Base-by-base conservation (phyloP, 306 rosid genomes). In the Begonia masoniana region DNA sequence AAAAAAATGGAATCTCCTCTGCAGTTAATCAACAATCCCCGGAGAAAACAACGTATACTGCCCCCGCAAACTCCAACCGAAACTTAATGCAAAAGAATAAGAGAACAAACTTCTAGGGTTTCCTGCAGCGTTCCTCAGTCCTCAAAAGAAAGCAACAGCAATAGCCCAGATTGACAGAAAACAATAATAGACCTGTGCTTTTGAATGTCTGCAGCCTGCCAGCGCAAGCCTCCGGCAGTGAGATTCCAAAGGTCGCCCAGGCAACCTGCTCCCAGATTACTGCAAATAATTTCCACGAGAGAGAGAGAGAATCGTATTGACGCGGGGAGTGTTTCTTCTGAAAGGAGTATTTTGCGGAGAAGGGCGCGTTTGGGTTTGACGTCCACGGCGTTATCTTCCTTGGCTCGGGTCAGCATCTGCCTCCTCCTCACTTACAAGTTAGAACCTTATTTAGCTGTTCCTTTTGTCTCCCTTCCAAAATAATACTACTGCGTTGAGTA, bases 211-310 rank as follows among this genome's bases (percentile, higher is more conserved):
- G 39, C 55, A 9, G 73, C 31, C 65, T 62, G 82, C 79, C 79
- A 79, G 74, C 79, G 81, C 72, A 65, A 76, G 76, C 69, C 60
- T 48, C 62, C 10, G 68, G 57, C 10, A 14, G 71, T 35, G 66
- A 50, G 50, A 24, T 65, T 61, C 70, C 41, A 47, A 63, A 71
- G 64, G 64, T 60, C 57, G 43, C 61, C 68, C 54, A 21, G 58
- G 48, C 64, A 71, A 71, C 71, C 50, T 65, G 75, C 81, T 75
- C 85, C 91, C 75, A 48, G 72, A 59, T 61, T 60, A 67, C 52
- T 36, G 46, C 24, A 23, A 31, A 9, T 43, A 9, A 9, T 43
- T 2, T 43, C 13, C 10, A 2, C 2, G 47, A 43, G 47, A 43
- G 47, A 43, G 47, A 43, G 47, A 43, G 47, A 12, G 13, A 12